phyloP scores from a whole-genome alignment of 2,329 filamentous ascomycete species.

The Colletotrichum sp. region DNA sequence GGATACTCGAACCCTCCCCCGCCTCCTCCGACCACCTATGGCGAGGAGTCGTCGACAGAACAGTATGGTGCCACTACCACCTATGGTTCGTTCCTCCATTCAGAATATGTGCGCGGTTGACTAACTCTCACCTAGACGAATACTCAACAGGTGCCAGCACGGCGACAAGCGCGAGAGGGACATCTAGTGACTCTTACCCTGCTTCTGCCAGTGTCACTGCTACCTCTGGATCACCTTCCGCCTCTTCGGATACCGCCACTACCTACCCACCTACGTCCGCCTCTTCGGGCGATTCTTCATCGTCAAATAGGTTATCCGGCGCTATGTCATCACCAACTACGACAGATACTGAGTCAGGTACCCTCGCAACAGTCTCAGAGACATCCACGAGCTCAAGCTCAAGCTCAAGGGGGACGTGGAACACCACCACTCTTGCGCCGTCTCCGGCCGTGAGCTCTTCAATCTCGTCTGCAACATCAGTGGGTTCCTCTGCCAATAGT shows the following conservation, averaged over 20 bases:
- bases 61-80: background rate
- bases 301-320: background rate
- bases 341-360: background rate
- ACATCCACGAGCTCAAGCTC: background rate
- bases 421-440: background rate
- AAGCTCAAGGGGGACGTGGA: background rate
- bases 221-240: background rate
- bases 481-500: background rate
- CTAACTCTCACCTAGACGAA: background rate
- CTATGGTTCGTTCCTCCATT: background rate
- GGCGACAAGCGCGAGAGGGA: background rate
- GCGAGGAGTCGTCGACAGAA: background rate
- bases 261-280: background rate
- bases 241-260: background rate
- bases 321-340: background rate
- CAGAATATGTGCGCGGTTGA: background rate
- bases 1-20: constrained; percentile 5
- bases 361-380: background rate
- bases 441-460: background rate
- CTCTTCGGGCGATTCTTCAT: background rate
- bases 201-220: background rate
- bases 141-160: background rate
- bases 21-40: constrained; percentile 5
- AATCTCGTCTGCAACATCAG: background rate
- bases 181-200: background rate